Conservation (phyloP, 805 yeast species). For the Myxozyma melibiosi region DNA sequence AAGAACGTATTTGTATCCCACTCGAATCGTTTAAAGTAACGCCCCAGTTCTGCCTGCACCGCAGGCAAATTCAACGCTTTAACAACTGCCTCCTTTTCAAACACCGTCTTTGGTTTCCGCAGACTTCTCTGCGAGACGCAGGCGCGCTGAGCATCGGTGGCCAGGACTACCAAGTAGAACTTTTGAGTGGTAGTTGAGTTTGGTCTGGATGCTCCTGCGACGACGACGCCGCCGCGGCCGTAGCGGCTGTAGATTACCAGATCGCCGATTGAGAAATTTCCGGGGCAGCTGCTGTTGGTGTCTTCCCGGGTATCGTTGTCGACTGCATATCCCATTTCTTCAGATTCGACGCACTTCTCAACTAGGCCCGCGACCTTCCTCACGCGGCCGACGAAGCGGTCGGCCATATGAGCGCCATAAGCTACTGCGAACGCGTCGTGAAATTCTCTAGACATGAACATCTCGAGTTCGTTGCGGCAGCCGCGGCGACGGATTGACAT, state of each 20-base stretch:
- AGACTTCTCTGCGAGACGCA: constrained; percentile 14
- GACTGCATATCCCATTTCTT: neutral
- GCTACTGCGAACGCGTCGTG: neutral
- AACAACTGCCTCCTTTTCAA: neutral
- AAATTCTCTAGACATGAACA: neutral
- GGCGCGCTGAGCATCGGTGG: too few species aligned
- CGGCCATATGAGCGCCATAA: neutral
- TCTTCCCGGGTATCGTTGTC: too few species aligned
- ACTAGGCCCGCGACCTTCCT: neutral
- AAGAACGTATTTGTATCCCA: neutral
- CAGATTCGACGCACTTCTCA: neutral
- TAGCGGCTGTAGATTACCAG: constrained; percentile 17
- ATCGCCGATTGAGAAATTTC: constrained; percentile 9
- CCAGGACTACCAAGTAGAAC: too few species aligned
- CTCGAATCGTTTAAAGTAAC: constrained; percentile 10
- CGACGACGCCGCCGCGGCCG: constrained; percentile 9
- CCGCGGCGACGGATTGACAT: constrained; percentile 9
- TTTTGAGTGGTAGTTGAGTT: too few species aligned
- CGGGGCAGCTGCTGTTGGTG: too few species aligned
- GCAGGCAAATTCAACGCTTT: neutral
- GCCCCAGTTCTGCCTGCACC: constrained; percentile 10
- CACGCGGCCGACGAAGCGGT: neutral
- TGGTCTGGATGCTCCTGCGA: neutral
- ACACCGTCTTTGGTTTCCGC: neutral
- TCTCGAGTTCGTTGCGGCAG: constrained; percentile 14